Percentiles rank a stretch among this genome's conserved stretches.
Evolutionary conservation across 2,329 filamentous ascomycete genomes (phyloP).

Genomic region (Capronia americana): DNA sequence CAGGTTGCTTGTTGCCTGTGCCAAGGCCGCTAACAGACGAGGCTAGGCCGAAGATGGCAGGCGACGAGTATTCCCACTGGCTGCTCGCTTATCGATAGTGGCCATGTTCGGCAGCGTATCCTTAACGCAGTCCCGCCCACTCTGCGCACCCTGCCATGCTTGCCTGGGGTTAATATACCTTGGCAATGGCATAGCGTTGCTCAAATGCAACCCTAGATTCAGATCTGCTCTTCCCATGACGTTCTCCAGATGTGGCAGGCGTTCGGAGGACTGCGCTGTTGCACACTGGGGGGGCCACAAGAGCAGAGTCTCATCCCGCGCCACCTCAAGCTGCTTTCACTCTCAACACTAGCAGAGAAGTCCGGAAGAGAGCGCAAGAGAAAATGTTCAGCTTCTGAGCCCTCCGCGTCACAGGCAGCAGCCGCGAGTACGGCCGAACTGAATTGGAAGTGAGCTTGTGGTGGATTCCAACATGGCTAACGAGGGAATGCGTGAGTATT

Average conservation of each 20-base stretch:
- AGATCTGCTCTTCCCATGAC: not conserved
- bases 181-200: not conserved
- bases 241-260: not conserved
- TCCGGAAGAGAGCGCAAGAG: not conserved
- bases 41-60: not conserved
- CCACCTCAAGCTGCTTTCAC: not conserved
- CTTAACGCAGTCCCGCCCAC: not conserved
- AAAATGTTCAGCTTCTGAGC: not conserved
- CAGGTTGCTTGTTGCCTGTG: not conserved
- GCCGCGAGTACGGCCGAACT: not conserved
- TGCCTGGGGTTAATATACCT: not conserved
- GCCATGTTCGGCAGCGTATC: not conserved
- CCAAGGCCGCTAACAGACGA: not conserved
- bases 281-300: not conserved
- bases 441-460: not conserved
- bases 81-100: conserved; percentile 1
- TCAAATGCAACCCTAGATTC: not conserved
- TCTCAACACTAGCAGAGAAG: not conserved
- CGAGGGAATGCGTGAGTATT: not conserved
- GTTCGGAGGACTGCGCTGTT: not conserved
- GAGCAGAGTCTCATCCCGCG: not conserved
- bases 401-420: not conserved
- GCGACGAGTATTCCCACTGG: not conserved
- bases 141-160: too few species aligned
- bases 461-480: too few species aligned